These are phyloP conservation scores for Eragrostis nindensis DNA, from an alignment of 176 grass and related monocot genomes.

Conservation along the genomic window DNA sequence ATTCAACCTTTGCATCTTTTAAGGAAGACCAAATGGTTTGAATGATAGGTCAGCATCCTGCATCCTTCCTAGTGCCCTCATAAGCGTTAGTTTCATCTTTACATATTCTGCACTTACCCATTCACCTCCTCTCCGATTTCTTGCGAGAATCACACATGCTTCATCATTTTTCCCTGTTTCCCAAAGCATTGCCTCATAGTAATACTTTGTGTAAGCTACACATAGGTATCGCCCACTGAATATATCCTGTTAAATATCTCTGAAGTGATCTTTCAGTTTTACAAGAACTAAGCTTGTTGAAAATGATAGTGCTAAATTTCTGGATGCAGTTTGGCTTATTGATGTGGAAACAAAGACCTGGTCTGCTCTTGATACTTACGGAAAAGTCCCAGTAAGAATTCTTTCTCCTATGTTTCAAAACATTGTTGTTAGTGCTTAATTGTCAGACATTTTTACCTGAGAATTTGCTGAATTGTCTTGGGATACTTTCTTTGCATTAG, in stretches of 20 bases:
- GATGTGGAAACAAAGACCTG: conserved; percentile 68
- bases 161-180: neutral
- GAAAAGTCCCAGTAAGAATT: conserved; percentile 79
- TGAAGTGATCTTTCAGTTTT: neutral
- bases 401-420: conserved; percentile 30
- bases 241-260: conserved; percentile 4
- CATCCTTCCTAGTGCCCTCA: no score
- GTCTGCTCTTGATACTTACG: conserved; percentile 69
- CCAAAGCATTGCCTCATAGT: conserved; percentile 12
- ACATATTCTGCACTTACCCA: neutral
- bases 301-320: conserved; percentile 28
- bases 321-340: conserved; percentile 89
- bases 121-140: neutral
- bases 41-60: neutral
- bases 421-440: conserved; percentile 3
- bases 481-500: conserved; percentile 42
- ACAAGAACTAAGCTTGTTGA: conserved; percentile 9
- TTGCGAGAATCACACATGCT: conserved; percentile 29
- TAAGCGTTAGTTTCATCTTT: neutral
- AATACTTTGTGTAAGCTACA: neutral
- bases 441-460: conserved; percentile 1
- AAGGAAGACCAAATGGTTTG: neutral
- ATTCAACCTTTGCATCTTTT: neutral
- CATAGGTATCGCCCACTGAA: neutral
- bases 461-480: conserved; percentile 31